Evolutionary conservation across 148 eudicot genomes (phyloP).

Genomic region (Drosera capensis): DNA sequence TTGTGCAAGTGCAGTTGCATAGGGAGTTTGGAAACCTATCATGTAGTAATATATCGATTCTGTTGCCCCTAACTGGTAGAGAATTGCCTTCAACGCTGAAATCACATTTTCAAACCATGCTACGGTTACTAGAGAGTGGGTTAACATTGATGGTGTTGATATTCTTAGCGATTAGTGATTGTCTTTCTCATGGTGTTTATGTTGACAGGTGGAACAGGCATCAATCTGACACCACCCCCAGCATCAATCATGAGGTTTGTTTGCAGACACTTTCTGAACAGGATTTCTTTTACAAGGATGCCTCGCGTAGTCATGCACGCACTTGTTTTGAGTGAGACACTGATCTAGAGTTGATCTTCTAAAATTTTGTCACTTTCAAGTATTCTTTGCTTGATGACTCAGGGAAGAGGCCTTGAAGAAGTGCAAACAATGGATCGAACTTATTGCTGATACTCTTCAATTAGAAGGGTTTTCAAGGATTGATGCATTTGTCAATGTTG

Average conservation of each 20-base stretch:
- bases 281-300: background rate
- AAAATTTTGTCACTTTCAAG: background rate
- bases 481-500: slow-evolving; percentile 78
- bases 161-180: background rate
- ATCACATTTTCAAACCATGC: too few relatives aligned
- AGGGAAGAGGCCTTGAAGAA: slow-evolving; percentile 46
- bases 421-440: slow-evolving; percentile 60
- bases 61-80: too few relatives aligned
- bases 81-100: too few relatives aligned
- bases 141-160: background rate
- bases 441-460: slow-evolving; percentile 65
- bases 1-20: too few relatives aligned
- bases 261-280: background rate
- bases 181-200: slow-evolving; percentile 5
- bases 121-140: background rate
- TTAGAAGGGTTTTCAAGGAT: slow-evolving; percentile 86
- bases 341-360: background rate
- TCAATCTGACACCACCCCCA: slow-evolving; percentile 91
- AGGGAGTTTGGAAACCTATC: too few relatives aligned
- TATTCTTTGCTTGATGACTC: slow-evolving; percentile 10
- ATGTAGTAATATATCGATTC: too few relatives aligned
- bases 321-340: background rate
- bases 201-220: slow-evolving; percentile 82
- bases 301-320: background rate
- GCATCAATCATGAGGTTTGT: slow-evolving; percentile 52